Evolutionary conservation across 2,329 filamentous ascomycete genomes (phyloP), one percentile per base, ranked within the genome.

Genomic region (Mycogone perniciosa): DNA sequence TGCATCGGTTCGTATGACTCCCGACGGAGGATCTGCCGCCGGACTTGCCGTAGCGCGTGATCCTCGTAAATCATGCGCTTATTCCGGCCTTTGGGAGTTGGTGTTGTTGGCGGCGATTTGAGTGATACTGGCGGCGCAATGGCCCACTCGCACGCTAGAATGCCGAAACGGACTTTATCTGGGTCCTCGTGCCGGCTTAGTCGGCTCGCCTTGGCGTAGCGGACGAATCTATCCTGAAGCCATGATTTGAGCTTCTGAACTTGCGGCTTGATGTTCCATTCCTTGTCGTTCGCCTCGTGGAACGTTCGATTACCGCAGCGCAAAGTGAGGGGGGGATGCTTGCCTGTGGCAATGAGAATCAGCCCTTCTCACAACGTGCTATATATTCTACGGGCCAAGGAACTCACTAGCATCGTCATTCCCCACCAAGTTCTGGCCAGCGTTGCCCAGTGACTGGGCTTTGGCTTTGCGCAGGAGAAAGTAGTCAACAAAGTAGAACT

Each of bases 401-500:
- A 13, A 42, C 39, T 42, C 20, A 42, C 39, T 27, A 42, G 13
- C 13, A 29, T 20, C 20, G 20, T 20, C 20, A 20, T 20, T 20
- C 20, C 3, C 20, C 20, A 20, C 20, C 39, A 29, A 42, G 27
- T 10, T 42, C 26, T 42, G n/a, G 13, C 27, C 39, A 42, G 10
- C 2, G 42, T 10, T 9, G 10, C 31, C 31, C 9, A 34, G 26
- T 6, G 11, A 6, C 27, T 42, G n/a, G 8, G 30, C 53, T 1
- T 29, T 13, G 4, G 44, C 11, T 44, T 64, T 66, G 6, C 65
- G 65, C 7, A 71, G 53, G 4, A 72, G 67, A 5, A 72, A 60
- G 46, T 71, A 73, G 54, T 76, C 73, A 26, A 76, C 60, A 42
- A 76, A 69, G 52, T 71, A 75, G 40, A 76, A 72, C 1, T 67